Evolutionary conservation across 2,329 filamentous ascomycete species (phyloP).

Genomic region (Apiospora aurea): DNA sequence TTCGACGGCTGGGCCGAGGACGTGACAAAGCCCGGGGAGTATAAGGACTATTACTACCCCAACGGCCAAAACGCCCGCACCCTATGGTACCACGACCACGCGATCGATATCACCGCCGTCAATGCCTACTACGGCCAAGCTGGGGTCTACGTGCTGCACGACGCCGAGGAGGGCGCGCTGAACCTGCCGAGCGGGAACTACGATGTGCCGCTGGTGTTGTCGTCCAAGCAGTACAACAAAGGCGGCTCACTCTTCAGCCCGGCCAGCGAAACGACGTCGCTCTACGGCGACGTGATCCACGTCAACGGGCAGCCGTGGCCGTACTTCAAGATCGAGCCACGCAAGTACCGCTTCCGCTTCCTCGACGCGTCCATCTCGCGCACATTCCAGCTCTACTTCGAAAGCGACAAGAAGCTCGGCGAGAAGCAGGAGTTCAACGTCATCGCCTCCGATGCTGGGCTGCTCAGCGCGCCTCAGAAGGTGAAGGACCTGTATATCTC

Average conservation of each 20-base stretch:
- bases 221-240: constrained; percentile 58
- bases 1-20: constrained; percentile 64
- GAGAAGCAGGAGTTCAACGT: constrained; percentile 55
- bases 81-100: constrained; percentile 64
- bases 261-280: constrained; percentile 50
- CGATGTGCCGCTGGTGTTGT: constrained; percentile 59
- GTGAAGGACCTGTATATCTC: constrained; percentile 52
- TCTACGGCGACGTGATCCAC: constrained; percentile 65
- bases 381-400: constrained; percentile 57
- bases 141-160: constrained; percentile 61
- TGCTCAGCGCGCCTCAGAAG: constrained; percentile 53
- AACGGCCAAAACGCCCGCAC: constrained; percentile 60
- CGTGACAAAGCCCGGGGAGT: constrained; percentile 56
- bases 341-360: constrained; percentile 66
- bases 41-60: constrained; percentile 66
- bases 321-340: constrained; percentile 61
- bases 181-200: constrained; percentile 58
- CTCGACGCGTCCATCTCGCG: constrained; percentile 57
- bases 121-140: constrained; percentile 66
- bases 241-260: constrained; percentile 58
- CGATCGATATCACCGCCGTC: constrained; percentile 53
- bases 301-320: constrained; percentile 68
- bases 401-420: constrained; percentile 40
- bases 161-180: constrained; percentile 55
- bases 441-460: constrained; percentile 61